phyloP scores from a whole-genome alignment of 2,329 filamentous ascomycete genomes.

The Phialemonium atrogriseum region DNA sequence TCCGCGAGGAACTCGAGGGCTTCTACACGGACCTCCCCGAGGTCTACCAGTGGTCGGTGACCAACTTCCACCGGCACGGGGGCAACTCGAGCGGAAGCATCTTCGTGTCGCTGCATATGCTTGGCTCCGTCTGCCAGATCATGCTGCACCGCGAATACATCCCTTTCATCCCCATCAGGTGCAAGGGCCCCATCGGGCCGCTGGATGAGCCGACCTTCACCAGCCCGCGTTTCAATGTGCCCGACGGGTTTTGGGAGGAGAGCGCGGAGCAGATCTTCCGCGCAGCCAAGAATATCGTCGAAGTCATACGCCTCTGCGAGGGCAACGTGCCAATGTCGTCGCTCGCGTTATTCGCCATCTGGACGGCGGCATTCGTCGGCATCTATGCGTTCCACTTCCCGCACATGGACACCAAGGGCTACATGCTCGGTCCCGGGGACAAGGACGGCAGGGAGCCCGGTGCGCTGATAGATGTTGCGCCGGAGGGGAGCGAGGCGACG shows the following conservation, averaged over 20 bases:
- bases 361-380: slow-evolving; percentile 56
- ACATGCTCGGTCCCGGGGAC: slow-evolving; percentile 37
- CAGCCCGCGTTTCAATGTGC: slow-evolving; percentile 29
- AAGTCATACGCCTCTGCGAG: slow-evolving; percentile 55
- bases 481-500: too few species aligned
- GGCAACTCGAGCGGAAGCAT: slow-evolving; percentile 53
- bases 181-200: slow-evolving; percentile 40
- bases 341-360: slow-evolving; percentile 58
- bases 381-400: slow-evolving; percentile 61
- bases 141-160: slow-evolving; percentile 63
- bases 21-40: slow-evolving; percentile 47
- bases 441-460: slow-evolving; percentile 16
- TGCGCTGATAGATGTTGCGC: slow-evolving; percentile 19
- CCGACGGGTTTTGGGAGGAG: slow-evolving; percentile 51
- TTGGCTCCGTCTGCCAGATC: slow-evolving; percentile 57
- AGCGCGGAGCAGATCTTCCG: slow-evolving; percentile 56
- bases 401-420: slow-evolving; percentile 53
- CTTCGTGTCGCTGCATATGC: slow-evolving; percentile 59
- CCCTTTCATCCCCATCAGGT: slow-evolving; percentile 55
- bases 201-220: slow-evolving; percentile 50
- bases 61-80: slow-evolving; percentile 59
- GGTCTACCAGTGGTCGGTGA: slow-evolving; percentile 47
- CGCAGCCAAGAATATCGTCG: slow-evolving; percentile 54
- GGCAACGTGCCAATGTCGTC: slow-evolving; percentile 59
- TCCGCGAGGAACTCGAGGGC: slow-evolving; percentile 40